These are phyloP conservation scores for Pestalotiopsis sp. DNA, from an alignment of 2,329 filamentous ascomycete genomes.

Conservation along the genomic window DNA sequence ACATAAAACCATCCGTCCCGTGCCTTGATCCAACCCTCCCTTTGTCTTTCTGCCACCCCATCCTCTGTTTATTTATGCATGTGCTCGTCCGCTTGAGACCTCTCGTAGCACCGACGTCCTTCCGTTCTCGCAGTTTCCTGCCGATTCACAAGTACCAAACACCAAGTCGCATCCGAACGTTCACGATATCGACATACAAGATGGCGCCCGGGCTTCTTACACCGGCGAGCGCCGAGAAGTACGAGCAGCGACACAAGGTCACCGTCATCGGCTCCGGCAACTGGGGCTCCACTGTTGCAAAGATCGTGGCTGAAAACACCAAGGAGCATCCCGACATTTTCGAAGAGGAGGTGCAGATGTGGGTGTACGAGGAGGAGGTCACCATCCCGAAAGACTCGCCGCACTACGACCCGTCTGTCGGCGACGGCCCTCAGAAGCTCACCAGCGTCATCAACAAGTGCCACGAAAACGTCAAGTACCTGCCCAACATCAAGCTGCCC, in stretches of 20 bases:
- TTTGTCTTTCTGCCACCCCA: not conserved
- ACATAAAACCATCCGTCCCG: not conserved
- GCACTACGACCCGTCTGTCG: constrained; percentile 66
- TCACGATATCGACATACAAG: constrained; percentile 16
- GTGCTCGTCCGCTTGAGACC: constrained; percentile 1
- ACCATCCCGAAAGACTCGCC: constrained; percentile 69
- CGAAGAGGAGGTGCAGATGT: constrained; percentile 92
- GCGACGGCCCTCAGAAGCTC: constrained; percentile 77
- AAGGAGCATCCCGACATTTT: constrained; percentile 76
- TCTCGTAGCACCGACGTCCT: not conserved
- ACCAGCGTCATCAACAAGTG: constrained; percentile 86
- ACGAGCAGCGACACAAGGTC: constrained; percentile 82
- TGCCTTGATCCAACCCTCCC: not conserved
- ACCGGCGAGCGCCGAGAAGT: constrained; percentile 33
- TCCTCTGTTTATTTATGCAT: constrained; percentile 2
- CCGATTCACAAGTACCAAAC: not conserved
- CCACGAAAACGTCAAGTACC: constrained; percentile 98
- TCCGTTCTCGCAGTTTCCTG: not conserved
- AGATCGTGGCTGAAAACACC: constrained; percentile 94
- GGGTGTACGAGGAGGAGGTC: constrained; percentile 95
- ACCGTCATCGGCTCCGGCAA: constrained; percentile 95
- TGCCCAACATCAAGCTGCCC: constrained; percentile 83
- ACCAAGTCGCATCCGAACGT: not conserved
- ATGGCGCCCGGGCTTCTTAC: constrained; percentile 37
- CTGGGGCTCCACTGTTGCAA: constrained; percentile 97